These are phyloP conservation scores for Noccaea caerulescens DNA, from an alignment of 345 rosid species.

Conservation along the genomic window DNA sequence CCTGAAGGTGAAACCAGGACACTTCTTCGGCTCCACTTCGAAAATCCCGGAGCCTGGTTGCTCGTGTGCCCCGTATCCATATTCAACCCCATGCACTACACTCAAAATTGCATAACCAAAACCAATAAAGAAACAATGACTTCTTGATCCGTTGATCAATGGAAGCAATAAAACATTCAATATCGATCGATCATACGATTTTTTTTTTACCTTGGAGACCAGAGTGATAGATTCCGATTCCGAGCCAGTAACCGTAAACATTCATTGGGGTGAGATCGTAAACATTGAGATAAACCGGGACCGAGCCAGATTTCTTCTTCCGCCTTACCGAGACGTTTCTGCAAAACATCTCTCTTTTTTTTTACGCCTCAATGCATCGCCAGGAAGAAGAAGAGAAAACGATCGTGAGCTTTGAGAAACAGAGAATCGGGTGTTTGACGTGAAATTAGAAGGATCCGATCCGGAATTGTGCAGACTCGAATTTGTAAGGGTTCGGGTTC, in stretches of 20 bases:
- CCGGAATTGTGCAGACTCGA: neutral
- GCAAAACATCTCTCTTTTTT: slow-evolving; percentile 36
- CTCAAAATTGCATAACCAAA: slow-evolving; percentile 3
- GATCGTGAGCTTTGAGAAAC: neutral
- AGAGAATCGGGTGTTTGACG: neutral
- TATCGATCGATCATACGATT: too few species aligned
- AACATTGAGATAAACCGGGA: slow-evolving; percentile 63
- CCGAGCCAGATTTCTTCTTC: slow-evolving; percentile 41
- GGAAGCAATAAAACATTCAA: neutral
- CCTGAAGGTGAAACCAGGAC: slow-evolving; percentile 89
- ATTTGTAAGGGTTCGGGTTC: neutral
- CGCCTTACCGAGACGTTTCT: slow-evolving; percentile 28
- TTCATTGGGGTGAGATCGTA: slow-evolving; percentile 91
- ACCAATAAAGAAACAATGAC: slow-evolving; percentile 12
- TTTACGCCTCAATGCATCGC: slow-evolving; percentile 30
- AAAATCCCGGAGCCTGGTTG: slow-evolving; percentile 75
- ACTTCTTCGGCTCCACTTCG: slow-evolving; percentile 87
- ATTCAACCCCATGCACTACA: slow-evolving; percentile 86
- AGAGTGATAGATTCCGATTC: slow-evolving; percentile 91
- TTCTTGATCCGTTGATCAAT: neutral
- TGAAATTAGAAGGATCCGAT: neutral
- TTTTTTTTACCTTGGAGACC: slow-evolving; percentile 74
- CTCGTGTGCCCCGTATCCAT: slow-evolving; percentile 95
- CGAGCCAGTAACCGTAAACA: slow-evolving; percentile 78
- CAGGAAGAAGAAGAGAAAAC: too few species aligned